phyloP scores from a whole-genome alignment of 164 flowering plant genomes.

The Chloranthus sessilifolius region DNA sequence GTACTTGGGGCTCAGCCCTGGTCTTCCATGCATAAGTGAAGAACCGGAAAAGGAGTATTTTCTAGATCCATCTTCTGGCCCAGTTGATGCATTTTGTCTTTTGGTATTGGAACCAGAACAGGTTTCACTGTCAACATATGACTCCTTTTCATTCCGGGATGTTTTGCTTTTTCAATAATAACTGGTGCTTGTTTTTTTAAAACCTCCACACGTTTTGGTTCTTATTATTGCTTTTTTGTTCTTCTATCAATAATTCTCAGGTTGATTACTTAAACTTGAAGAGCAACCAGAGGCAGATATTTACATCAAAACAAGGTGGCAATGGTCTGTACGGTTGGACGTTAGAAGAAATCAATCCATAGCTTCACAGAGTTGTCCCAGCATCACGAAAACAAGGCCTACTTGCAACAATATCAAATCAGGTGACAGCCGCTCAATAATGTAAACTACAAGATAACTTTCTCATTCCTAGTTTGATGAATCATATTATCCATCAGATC shows the following conservation, averaged over 20 bases:
- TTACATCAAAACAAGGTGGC: slow-evolving; percentile 23
- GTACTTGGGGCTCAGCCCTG: slow-evolving; percentile 67
- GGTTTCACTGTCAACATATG: slow-evolving; percentile 21
- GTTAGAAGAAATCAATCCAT: slow-evolving; percentile 53
- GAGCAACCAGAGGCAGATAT: slow-evolving; percentile 51
- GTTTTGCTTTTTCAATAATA: background rate
- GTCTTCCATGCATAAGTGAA: slow-evolving; percentile 55
- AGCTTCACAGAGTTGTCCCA: background rate
- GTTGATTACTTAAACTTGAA: slow-evolving; percentile 91
- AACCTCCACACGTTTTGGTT: no score
- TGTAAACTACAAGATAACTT: no score
- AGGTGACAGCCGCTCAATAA: no score
- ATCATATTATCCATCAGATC: no score
- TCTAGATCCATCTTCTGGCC: slow-evolving; percentile 57
- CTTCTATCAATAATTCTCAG: slow-evolving; percentile 25
- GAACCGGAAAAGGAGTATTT: slow-evolving; percentile 26
- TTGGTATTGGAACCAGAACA: slow-evolving; percentile 49
- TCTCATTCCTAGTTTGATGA: no score
- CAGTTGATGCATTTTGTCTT: slow-evolving; percentile 53
- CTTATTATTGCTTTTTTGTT: background rate
- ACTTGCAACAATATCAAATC: no score
- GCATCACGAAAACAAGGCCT: background rate
- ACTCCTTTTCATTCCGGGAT: background rate
- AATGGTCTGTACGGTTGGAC: slow-evolving; percentile 49
- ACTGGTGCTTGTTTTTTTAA: no score